Percentiles rank a stretch among this genome's conserved stretches.
phyloP scores from a whole-genome alignment of 1,284 basidiomycete genomes.

The Rhodotorula sp. region DNA sequence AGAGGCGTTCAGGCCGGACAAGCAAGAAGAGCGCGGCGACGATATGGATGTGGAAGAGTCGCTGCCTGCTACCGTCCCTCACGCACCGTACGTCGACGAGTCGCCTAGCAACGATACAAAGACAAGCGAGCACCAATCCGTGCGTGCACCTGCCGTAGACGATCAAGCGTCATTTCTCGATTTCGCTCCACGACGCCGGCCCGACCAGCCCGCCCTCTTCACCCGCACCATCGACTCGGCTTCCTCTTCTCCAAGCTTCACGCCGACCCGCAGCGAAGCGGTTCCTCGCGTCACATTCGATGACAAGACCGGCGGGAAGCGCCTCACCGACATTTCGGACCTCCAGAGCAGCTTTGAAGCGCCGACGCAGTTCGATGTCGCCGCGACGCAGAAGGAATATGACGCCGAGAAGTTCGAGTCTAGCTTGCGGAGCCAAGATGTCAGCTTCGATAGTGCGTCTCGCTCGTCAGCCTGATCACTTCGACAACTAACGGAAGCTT shows the following conservation, averaged over 20 bases:
- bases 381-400: constrained; percentile 16
- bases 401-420: not conserved
- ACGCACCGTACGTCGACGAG: not conserved
- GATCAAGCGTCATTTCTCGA: not conserved
- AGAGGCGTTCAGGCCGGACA: not conserved
- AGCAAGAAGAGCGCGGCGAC: not conserved
- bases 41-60: constrained; percentile 19
- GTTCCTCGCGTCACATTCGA: not conserved
- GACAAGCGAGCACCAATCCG: not conserved
- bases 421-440: not conserved
- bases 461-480: no score
- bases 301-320: not conserved
- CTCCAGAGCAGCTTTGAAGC: constrained; percentile 9
- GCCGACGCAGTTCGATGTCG: constrained; percentile 8
- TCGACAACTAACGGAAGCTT: not conserved
- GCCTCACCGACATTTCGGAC: constrained; percentile 16
- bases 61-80: not conserved
- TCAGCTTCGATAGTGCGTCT: constrained; percentile 8
- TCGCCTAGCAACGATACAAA: not conserved
- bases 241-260: not conserved
- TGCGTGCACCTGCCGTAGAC: not conserved
- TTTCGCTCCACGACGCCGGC: no score
- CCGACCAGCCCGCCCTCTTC: not conserved
- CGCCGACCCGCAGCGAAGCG: not conserved
- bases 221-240: not conserved